Base-by-base conservation (phyloP, 768 basidiomycete genomes). In the Guyanaporus albipodus region DNA sequence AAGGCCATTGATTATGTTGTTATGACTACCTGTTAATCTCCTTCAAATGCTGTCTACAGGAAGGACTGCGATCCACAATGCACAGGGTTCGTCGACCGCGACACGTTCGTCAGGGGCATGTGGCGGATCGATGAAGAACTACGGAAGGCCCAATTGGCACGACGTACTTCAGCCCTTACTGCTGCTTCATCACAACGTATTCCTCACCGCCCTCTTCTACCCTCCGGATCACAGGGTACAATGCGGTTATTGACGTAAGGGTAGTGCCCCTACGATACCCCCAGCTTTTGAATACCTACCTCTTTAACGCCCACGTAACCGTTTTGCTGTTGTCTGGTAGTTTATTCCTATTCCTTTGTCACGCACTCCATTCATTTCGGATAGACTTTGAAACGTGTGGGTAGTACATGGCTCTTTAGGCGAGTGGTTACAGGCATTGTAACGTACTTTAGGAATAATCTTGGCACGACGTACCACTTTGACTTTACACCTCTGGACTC, bases 101-200 rank as follows among this genome's bases (percentile, higher is more conserved):
- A 86, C 15, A 70, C 70, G 15, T 91, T 91, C 54, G 76, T 81
- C 32, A 77, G 74, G 52, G 89, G 87, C 41, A 89, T 90, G 86
- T 90, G 87, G 87, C 79, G 81, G 29, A 86, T 91, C 23, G 88
- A 91, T 65, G 86, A 88, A 63, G 87, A 89, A 54, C 77, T 91
- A 11, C 72, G 84, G n/a, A 75, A 79, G 37, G 73, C 76, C 6
- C 78, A 83, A 36, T 52, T 70, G 24, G 66, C 54, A n/a, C 56
- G 54, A 31, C 62, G 60, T 34, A 49, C 58, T 32, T 69, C 60
- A 11, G 65, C 66, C 15, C 62, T 67, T 35, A 65, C 54, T 23
- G 62, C 53, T 2, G 64, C 65, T 21, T 67, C 65, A 7, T 67
- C 64, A 10, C 64, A 67, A 29, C 67, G 64, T 32, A 67, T 67